Conservation (phyloP, 768 basidiomycete genomes). For the Russula sp. region DNA sequence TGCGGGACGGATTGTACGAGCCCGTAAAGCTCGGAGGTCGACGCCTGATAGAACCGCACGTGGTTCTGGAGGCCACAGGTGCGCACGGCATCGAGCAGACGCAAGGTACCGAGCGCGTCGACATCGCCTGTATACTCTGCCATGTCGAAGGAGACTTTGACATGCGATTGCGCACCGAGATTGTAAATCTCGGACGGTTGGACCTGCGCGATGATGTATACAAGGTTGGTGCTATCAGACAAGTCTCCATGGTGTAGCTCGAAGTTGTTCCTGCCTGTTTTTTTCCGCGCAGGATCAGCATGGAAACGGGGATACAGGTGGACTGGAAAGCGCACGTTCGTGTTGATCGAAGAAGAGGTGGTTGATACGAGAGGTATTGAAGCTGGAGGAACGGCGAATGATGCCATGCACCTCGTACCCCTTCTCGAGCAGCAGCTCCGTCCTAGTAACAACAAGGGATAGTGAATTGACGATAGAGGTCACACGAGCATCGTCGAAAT, state of each 20-base stretch:
- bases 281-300: conserved; percentile 1
- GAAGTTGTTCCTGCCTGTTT: conserved; percentile 64
- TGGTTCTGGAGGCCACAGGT: conserved; percentile 93
- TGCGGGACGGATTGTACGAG: conserved; percentile 96
- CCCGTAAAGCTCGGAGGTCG: conserved; percentile 95
- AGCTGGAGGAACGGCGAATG: conserved; percentile 94
- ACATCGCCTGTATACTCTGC: conserved; percentile 98
- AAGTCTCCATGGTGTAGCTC: conserved; percentile 89
- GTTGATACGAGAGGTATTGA: conserved; percentile 94
- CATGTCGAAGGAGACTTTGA: conserved; percentile 99
- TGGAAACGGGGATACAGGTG: background rate
- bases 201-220: conserved; percentile 92
- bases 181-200: conserved; percentile 97
- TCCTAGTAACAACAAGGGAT: conserved; percentile 38
- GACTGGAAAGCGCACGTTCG: conserved; percentile 52
- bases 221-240: conserved; percentile 94
- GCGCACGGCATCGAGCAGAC: conserved; percentile 91
- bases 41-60: conserved; percentile 95
- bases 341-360: conserved; percentile 92
- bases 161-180: conserved; percentile 95
- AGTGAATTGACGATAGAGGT: conserved; percentile 8
- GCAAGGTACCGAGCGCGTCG: conserved; percentile 90
- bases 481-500: conserved; percentile 15
- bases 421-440: conserved; percentile 77
- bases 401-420: conserved; percentile 94